Evolutionary conservation across 345 rosid species (phyloP).

Genomic region (Syzygium grande): DNA sequence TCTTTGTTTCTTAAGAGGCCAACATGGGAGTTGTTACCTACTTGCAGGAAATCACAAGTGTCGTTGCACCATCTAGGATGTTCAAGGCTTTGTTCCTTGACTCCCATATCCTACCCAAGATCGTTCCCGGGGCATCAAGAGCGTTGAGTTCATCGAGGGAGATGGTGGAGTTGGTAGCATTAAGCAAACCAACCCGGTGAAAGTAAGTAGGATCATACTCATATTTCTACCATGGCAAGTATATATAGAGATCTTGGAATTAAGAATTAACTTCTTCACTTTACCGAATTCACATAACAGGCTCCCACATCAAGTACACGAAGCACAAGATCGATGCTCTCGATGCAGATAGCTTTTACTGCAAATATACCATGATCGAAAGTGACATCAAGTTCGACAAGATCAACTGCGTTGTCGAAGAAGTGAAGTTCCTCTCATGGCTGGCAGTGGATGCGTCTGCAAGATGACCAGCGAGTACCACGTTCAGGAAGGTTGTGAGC

Average conservation of each 20-base stretch:
- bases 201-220: neutral
- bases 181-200: conserved; percentile 4
- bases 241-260: no score
- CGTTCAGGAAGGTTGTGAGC: neutral
- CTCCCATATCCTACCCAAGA: conserved; percentile 3
- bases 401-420: neutral
- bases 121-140: conserved; percentile 16
- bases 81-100: neutral
- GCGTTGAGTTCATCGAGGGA: conserved; percentile 14
- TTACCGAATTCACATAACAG: no score
- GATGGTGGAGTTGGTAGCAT: conserved; percentile 32
- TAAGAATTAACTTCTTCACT: neutral
- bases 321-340: no score
- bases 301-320: no score
- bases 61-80: neutral
- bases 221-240: no score
- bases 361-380: no score
- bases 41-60: neutral
- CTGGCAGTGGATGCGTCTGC: neutral
- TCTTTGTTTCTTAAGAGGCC: neutral
- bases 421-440: neutral
- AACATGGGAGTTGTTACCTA: neutral
- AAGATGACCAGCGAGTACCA: conserved; percentile 7
- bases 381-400: no score
- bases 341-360: no score